A percentile compares a stretch with the other conserved stretches of the same genome.
These are phyloP conservation scores for Poa pratensis DNA, from an alignment of 176 grass and related monocot species.

Conservation along the genomic window DNA sequence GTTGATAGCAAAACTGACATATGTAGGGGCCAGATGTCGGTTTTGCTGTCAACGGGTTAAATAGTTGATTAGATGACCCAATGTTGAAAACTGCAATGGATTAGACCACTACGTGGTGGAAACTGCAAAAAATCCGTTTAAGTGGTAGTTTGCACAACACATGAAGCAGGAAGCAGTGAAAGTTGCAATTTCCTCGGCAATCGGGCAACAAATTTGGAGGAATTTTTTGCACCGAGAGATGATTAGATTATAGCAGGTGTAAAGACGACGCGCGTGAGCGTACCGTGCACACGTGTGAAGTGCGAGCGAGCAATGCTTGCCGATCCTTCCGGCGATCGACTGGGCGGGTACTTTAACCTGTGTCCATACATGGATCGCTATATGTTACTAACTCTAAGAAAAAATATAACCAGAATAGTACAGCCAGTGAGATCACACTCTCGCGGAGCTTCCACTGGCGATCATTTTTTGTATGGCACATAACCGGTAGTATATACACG, in stretches of 20 bases:
- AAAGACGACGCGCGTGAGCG: background rate
- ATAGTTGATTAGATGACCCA: too few species aligned
- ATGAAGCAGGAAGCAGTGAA: too few species aligned
- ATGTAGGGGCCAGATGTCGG: too few species aligned
- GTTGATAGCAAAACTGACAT: too few species aligned
- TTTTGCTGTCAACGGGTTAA: too few species aligned
- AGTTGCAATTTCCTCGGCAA: background rate
- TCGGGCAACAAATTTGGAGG: background rate
- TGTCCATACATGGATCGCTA: too few species aligned
- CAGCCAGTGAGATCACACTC: background rate
- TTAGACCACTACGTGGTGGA: too few species aligned
- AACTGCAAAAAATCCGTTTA: too few species aligned
- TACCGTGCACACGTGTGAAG: slow-evolving; percentile 11
- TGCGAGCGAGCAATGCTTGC: slow-evolving; percentile 33
- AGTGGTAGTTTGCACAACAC: too few species aligned
- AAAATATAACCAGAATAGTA: background rate
- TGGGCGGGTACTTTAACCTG: background rate
- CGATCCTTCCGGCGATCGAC: slow-evolving; percentile 7
- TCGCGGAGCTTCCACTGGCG: background rate
- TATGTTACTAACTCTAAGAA: too few species aligned
- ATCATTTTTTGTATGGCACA: background rate
- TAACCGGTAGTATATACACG: too few species aligned
- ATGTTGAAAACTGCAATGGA: too few species aligned
- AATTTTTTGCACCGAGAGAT: background rate
- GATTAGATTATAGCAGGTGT: slow-evolving; percentile 27